phyloP scores from a whole-genome alignment of 331 rosid genomes.

The Acacia concinna region DNA sequence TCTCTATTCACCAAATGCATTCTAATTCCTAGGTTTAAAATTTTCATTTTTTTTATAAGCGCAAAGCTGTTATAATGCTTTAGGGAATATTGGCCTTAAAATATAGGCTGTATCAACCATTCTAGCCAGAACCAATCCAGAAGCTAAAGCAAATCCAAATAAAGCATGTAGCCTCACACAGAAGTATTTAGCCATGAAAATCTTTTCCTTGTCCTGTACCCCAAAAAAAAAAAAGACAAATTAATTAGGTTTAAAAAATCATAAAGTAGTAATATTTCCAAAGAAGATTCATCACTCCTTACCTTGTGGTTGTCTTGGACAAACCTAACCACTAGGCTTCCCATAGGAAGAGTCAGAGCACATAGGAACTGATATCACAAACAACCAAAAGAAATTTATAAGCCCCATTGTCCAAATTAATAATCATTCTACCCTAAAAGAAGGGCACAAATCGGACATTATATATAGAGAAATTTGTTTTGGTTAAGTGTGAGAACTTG shows the following conservation, averaged over 20 bases:
- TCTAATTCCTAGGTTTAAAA: not conserved
- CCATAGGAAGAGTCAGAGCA: constrained; percentile 70
- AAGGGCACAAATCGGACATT: not conserved
- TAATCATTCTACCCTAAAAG: not conserved
- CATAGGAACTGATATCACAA: constrained; percentile 60
- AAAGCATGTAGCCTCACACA: constrained; percentile 81
- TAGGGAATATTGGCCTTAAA: constrained; percentile 21
- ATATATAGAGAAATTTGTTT: not conserved
- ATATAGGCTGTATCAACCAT: constrained; percentile 25
- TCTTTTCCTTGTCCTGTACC: constrained; percentile 77
- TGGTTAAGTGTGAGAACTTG: not conserved
- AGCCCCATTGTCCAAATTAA: not conserved
- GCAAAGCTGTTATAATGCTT: not conserved
- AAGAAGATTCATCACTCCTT: constrained; percentile 12
- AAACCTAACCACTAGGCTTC: constrained; percentile 62
- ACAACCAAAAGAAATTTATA: constrained; percentile 12
- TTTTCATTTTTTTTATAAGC: not conserved
- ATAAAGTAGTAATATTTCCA: not conserved
- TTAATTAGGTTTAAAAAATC: not conserved
- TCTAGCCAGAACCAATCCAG: constrained; percentile 69
- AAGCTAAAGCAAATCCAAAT: constrained; percentile 81
- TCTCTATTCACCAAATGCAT: not conserved
- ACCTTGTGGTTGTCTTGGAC: constrained; percentile 76
- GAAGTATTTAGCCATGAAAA: constrained; percentile 91
- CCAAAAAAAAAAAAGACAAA: not conserved